These are phyloP conservation scores for Teratosphaeria nubilosa DNA, from an alignment of 2,329 filamentous ascomycete genomes.

Conservation along the genomic window DNA sequence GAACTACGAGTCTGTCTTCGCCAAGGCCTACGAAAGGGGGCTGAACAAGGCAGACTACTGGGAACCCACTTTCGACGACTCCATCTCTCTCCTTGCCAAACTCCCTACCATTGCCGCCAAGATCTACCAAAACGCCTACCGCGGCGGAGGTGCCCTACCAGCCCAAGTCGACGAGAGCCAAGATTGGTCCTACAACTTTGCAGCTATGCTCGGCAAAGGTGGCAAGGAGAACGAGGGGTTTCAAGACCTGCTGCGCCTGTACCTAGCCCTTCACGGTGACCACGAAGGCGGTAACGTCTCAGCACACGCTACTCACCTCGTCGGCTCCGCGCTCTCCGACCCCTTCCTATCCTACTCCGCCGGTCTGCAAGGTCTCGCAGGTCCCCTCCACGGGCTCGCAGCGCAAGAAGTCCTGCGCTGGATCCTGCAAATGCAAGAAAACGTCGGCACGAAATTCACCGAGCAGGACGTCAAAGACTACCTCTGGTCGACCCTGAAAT, in stretches of 20 bases:
- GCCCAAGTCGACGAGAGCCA: slow-evolving; percentile 69
- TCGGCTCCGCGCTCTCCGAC: slow-evolving; percentile 87
- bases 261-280: slow-evolving; percentile 92
- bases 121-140: slow-evolving; percentile 89
- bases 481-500: slow-evolving; percentile 87
- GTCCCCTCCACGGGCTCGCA: slow-evolving; percentile 85
- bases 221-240: slow-evolving; percentile 84
- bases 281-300: slow-evolving; percentile 98
- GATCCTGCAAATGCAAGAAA: slow-evolving; percentile 90
- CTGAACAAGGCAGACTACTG: slow-evolving; percentile 96
- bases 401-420: slow-evolving; percentile 95
- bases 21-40: slow-evolving; percentile 82
- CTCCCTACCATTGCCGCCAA: slow-evolving; percentile 93
- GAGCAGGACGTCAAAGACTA: slow-evolving; percentile 79
- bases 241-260: slow-evolving; percentile 87
- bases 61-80: slow-evolving; percentile 96
- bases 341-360: slow-evolving; percentile 94
- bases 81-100: slow-evolving; percentile 87
- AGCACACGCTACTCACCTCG: slow-evolving; percentile 87
- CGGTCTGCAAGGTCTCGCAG: slow-evolving; percentile 86
- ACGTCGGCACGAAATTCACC: slow-evolving; percentile 67
- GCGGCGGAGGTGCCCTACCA: slow-evolving; percentile 61
- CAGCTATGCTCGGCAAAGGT: slow-evolving; percentile 85
- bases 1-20: slow-evolving; percentile 89
- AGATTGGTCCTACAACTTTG: slow-evolving; percentile 99